Evolutionary conservation across 1,284 basidiomycete genomes (phyloP).

Genomic region (Caloboletus firmus): DNA sequence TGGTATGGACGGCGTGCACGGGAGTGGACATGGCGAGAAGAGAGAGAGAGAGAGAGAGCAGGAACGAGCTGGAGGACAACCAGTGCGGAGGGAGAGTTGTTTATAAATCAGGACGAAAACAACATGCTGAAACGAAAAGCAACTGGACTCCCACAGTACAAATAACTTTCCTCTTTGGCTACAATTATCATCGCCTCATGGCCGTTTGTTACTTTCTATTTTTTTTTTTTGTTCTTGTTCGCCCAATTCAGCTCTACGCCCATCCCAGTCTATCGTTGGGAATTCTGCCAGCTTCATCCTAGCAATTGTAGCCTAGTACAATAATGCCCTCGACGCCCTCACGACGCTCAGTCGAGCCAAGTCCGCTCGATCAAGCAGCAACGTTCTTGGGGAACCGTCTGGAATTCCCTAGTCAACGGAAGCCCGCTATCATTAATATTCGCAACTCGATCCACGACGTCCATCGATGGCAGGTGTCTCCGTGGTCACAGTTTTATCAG

Average conservation of each 20-base stretch:
- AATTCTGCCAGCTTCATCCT: neutral
- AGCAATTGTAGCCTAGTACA: slow-evolving; percentile 23
- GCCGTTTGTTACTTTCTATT: slow-evolving; percentile 15
- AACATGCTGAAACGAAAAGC: slow-evolving; percentile 17
- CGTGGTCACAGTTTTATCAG: slow-evolving; percentile 10
- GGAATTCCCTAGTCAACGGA: neutral
- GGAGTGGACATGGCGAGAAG: slow-evolving; percentile 32
- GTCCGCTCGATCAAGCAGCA: neutral
- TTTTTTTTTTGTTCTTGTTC: slow-evolving; percentile 12
- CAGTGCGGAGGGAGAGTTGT: neutral
- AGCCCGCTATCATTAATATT: slow-evolving; percentile 2
- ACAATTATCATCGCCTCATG: slow-evolving; percentile 22
- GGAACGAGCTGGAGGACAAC: slow-evolving; percentile 2
- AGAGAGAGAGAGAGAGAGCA: slow-evolving; percentile 15
- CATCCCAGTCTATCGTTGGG: neutral
- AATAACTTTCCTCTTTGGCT: slow-evolving; percentile 20
- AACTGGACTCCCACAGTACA: slow-evolving; percentile 13
- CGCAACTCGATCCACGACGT: slow-evolving; percentile 21
- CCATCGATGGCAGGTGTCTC: slow-evolving; percentile 20
- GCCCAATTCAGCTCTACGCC: neutral
- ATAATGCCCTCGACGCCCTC: slow-evolving; percentile 8
- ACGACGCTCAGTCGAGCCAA: slow-evolving; percentile 5
- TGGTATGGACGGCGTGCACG: slow-evolving; percentile 34
- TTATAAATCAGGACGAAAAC: slow-evolving; percentile 27
- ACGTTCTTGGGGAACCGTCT: neutral